Percentiles rank a stretch among this genome's conserved stretches.
These are phyloP conservation scores for Fusarium mexicanum DNA, from an alignment of 2,329 filamentous ascomycete genomes.

Conservation along the genomic window DNA sequence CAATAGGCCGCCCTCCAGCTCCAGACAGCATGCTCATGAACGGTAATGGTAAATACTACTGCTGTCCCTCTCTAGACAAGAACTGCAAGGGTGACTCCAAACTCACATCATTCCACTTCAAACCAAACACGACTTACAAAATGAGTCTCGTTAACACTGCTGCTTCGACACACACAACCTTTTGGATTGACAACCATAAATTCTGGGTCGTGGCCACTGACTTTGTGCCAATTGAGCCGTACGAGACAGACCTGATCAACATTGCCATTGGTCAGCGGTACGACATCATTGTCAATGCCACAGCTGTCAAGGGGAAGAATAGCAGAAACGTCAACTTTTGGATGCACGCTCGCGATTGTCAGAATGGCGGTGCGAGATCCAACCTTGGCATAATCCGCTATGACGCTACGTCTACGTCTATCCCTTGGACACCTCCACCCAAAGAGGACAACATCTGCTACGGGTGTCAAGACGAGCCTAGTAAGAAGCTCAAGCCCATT, in stretches of 20 bases:
- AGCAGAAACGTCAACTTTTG: background rate
- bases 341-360: conserved; percentile 2
- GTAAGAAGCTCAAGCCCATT: background rate
- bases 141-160: background rate
- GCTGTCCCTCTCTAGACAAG: background rate
- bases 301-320: background rate
- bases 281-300: background rate
- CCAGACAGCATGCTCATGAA: conserved; percentile 7
- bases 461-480: background rate
- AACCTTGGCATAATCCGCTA: background rate
- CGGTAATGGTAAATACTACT: background rate
- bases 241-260: background rate
- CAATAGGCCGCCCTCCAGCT: background rate
- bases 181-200: background rate
- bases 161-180: background rate
- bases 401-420: background rate
- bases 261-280: background rate
- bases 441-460: background rate
- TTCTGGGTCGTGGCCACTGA: conserved; percentile 2
- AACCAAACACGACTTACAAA: background rate
- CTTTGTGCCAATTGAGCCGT: conserved; percentile 1
- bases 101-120: background rate
- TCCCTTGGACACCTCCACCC: background rate
- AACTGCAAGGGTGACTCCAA: background rate
- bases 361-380: background rate